A percentile compares a stretch with the other conserved stretches of the same genome.
These are phyloP conservation scores for Tanozyma kutaoensis DNA, from an alignment of 805 yeast species.

Conservation along the genomic window DNA sequence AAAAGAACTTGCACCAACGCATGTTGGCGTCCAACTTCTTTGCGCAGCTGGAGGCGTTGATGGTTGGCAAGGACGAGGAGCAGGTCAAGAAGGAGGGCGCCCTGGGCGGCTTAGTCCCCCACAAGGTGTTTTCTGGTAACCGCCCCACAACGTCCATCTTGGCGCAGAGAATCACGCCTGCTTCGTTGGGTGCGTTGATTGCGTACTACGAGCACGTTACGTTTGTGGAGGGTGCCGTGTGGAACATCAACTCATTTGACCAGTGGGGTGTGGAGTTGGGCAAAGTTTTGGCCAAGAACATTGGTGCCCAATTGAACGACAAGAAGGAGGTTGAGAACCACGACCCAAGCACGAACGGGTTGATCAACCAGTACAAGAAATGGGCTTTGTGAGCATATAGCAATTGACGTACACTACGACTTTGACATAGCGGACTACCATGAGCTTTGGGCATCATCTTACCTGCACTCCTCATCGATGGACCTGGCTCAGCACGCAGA, in stretches of 20 bases:
- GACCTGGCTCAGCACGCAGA: constrained; percentile 2
- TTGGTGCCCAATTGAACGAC: constrained; percentile 77
- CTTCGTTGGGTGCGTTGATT: constrained; percentile 87
- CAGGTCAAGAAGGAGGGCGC: constrained; percentile 86
- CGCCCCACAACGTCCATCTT: constrained; percentile 97
- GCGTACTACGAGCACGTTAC: constrained; percentile 97
- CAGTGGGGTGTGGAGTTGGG: constrained; percentile 99
- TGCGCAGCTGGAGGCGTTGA: constrained; percentile 95
- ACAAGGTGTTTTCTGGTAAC: constrained; percentile 94
- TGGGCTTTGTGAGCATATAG: no score
- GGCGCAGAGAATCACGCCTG: constrained; percentile 94
- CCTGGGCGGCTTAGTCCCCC: constrained; percentile 76
- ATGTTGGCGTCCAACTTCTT: constrained; percentile 99
- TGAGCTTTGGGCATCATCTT: no score
- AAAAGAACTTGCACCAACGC: constrained; percentile 84
- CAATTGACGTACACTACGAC: no score
- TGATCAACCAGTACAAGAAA: constrained; percentile 89
- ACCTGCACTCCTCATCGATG: no score
- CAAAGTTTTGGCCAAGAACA: constrained; percentile 92
- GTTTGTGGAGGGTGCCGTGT: constrained; percentile 95
- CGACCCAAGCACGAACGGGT: constrained; percentile 83
- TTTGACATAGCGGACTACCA: no score
- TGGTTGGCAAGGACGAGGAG: constrained; percentile 85
- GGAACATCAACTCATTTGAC: constrained; percentile 99
- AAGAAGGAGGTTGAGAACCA: constrained; percentile 45